phyloP scores from a whole-genome alignment of 257 asterid species.

The Capsicum pubescens region DNA sequence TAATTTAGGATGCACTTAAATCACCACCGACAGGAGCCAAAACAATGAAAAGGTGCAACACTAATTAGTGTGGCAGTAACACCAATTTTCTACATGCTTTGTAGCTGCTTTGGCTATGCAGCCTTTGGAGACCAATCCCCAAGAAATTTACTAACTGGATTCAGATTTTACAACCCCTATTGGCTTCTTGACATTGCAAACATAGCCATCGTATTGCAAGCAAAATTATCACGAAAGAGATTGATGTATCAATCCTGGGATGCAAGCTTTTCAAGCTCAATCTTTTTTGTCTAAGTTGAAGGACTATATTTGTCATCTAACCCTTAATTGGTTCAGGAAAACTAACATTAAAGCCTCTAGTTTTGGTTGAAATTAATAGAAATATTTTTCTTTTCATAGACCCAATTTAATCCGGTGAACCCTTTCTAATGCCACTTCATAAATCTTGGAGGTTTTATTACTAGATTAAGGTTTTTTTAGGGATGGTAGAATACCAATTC shows the following conservation, averaged over 20 bases:
- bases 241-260: constrained; percentile 26
- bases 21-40: constrained; percentile 41
- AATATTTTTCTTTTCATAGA: too few relatives aligned
- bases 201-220: constrained; percentile 40
- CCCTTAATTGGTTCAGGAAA: too few relatives aligned
- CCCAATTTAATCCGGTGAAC: too few relatives aligned
- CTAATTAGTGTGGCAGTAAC: constrained; percentile 36
- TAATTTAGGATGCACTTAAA: constrained; percentile 38
- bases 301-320: constrained; percentile 37
- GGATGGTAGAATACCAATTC: too few relatives aligned
- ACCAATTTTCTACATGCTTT: constrained; percentile 42
- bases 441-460: too few relatives aligned
- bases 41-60: constrained; percentile 42
- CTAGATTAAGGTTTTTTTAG: too few relatives aligned
- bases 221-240: constrained; percentile 34
- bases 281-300: constrained; percentile 39
- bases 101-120: constrained; percentile 45
- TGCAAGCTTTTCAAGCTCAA: constrained; percentile 32
- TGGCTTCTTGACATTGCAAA: constrained; percentile 47
- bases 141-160: constrained; percentile 40
- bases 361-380: too few relatives aligned
- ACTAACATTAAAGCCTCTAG: too few relatives aligned
- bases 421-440: too few relatives aligned
- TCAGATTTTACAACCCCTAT: constrained; percentile 43
- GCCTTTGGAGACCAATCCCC: constrained; percentile 42